phyloP scores from a whole-genome alignment of 208 protist genomes.

The Trypanosoma vivax region DNA sequence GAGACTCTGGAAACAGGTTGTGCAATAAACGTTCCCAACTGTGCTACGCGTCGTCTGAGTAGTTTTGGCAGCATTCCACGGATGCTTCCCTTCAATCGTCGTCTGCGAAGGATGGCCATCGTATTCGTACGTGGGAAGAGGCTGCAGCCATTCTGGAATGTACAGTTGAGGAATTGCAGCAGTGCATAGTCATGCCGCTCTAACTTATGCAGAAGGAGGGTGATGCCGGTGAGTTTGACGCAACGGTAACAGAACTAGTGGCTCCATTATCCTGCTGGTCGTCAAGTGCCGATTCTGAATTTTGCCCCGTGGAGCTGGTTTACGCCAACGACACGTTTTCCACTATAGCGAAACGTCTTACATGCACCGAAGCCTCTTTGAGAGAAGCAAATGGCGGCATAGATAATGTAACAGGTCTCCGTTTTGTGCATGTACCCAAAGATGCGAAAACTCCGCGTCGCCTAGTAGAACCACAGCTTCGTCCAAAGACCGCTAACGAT shows the following conservation, averaged over 20 bases:
- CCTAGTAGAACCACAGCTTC: conserved; percentile 63
- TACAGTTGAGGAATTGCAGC: conserved; percentile 80
- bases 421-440: conserved; percentile 37
- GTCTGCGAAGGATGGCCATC: conserved; percentile 2
- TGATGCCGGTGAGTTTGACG: conserved; percentile 41
- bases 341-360: conserved; percentile 45
- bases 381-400: conserved; percentile 32
- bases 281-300: conserved; percentile 28
- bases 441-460: conserved; percentile 40
- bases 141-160: conserved; percentile 67
- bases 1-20: conserved; percentile 32
- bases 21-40: conserved; percentile 40
- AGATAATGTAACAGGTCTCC: conserved; percentile 9
- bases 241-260: conserved; percentile 41
- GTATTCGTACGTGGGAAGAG: conserved; percentile 47
- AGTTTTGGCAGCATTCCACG: conserved; percentile 45
- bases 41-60: conserved; percentile 36
- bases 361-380: conserved; percentile 43
- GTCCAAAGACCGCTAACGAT: conserved; percentile 52
- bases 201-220: conserved; percentile 37
- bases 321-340: conserved; percentile 51
- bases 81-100: conserved; percentile 32
- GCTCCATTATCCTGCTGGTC: conserved; percentile 53
- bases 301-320: conserved; percentile 48
- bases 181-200: conserved; percentile 49